These are phyloP conservation scores for Hortiboletus flavorubellus DNA, from an alignment of 768 basidiomycete species.

Conservation along the genomic window DNA sequence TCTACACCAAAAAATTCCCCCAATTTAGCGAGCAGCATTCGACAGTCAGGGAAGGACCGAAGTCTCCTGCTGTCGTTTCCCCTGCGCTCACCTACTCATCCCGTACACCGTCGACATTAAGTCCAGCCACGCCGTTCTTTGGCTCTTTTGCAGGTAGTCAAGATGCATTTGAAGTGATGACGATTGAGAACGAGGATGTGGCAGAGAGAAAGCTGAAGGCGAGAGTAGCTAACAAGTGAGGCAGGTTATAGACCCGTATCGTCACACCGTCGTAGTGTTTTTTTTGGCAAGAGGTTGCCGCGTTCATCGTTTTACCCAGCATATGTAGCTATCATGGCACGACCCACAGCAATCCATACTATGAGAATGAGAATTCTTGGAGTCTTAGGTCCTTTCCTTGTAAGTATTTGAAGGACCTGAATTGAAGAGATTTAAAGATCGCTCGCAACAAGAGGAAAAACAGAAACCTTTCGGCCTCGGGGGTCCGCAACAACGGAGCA, in stretches of 20 bases:
- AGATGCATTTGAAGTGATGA: conserved; percentile 31
- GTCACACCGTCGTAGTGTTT: not conserved
- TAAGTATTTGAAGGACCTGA: too few species aligned
- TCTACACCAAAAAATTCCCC: conserved; percentile 12
- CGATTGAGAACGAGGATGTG: conserved; percentile 21
- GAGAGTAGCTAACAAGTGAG: conserved; percentile 17
- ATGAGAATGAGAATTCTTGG: conserved; percentile 4
- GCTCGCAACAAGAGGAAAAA: too few species aligned
- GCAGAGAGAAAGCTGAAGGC: conserved; percentile 25
- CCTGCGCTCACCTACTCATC: conserved; percentile 70
- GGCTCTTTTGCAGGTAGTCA: conserved; percentile 44
- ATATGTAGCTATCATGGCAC: conserved; percentile 3
- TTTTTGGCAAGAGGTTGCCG: conserved; percentile 13
- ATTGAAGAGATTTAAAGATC: too few species aligned
- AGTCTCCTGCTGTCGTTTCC: conserved; percentile 56
- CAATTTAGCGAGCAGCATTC: conserved; percentile 13
- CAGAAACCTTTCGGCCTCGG: too few species aligned
- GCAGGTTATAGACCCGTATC: not conserved
- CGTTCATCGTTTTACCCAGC: conserved; percentile 1
- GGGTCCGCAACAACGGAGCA: not conserved
- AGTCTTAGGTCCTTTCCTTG: not conserved
- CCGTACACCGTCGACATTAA: conserved; percentile 60
- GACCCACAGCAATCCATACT: conserved; percentile 1
- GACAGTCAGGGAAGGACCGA: conserved; percentile 30
- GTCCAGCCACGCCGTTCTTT: conserved; percentile 71